A percentile compares a stretch with the other conserved stretches of the same genome.
These are phyloP conservation scores for Sporothrix schenckii DNA, from an alignment of 2,329 filamentous ascomycete species.

Conservation along the genomic window DNA sequence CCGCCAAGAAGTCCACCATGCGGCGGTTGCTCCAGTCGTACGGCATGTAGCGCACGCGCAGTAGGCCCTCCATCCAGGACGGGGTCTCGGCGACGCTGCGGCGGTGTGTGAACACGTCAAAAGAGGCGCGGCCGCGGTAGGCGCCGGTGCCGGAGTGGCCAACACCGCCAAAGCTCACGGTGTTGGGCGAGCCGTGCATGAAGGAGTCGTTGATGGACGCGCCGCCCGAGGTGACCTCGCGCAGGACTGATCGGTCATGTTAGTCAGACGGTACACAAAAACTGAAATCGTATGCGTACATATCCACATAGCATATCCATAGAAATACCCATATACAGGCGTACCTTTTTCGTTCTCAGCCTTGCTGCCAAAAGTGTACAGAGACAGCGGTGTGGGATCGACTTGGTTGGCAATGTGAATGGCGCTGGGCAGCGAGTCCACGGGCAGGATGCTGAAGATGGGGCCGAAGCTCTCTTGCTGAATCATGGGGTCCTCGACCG, in stretches of 20 bases:
- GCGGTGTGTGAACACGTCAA: slow-evolving; percentile 67
- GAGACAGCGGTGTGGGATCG: slow-evolving; percentile 77
- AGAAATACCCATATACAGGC: not conserved
- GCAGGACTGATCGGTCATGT: slow-evolving; percentile 54
- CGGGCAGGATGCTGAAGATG: slow-evolving; percentile 80
- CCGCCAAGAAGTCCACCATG: slow-evolving; percentile 49
- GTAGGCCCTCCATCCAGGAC: slow-evolving; percentile 66
- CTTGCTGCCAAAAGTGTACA: slow-evolving; percentile 85
- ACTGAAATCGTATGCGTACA: not conserved
- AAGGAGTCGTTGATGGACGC: slow-evolving; percentile 62
- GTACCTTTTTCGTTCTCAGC: slow-evolving; percentile 73
- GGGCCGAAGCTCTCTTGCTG: slow-evolving; percentile 89
- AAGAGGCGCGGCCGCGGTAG: slow-evolving; percentile 76
- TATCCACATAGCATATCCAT: not conserved
- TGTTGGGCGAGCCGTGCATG: slow-evolving; percentile 62
- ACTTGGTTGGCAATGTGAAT: slow-evolving; percentile 79
- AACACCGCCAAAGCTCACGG: slow-evolving; percentile 79
- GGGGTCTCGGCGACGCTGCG: slow-evolving; percentile 64
- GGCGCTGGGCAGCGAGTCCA: slow-evolving; percentile 80
- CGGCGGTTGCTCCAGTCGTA: slow-evolving; percentile 55
- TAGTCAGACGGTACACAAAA: not conserved
- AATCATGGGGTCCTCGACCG: slow-evolving; percentile 75
- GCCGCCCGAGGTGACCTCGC: slow-evolving; percentile 67
- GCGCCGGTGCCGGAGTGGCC: slow-evolving; percentile 75
- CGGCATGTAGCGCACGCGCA: slow-evolving; percentile 70